Evolutionary conservation across 2,329 filamentous ascomycete genomes (phyloP), one percentile per base, ranked within the genome.

Genomic region (Paraconiothyrium brasiliense): DNA sequence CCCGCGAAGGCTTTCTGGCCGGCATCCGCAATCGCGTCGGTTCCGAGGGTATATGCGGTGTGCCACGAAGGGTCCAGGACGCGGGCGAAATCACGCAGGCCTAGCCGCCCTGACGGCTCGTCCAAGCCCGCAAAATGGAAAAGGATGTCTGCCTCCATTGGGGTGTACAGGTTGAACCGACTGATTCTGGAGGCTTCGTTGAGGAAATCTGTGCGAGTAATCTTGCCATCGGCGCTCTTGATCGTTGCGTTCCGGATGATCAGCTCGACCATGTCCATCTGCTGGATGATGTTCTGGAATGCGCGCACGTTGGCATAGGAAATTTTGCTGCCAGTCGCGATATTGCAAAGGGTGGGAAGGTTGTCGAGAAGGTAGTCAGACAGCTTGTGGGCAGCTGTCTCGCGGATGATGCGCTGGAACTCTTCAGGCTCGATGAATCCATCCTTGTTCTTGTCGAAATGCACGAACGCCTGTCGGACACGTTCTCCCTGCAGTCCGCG

Each of bases 71-170:
- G 89, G 76, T 99, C 95, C 52, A 99, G 88, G 24, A 99, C 95
- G 81, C 97, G 97, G 71, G 92, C 89, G 76, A 99, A 99, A 80
- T 98, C 94, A 63, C 83, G 82, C 48, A 97, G 84, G 35, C 91
- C 88, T 1, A 99, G 87, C 54, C 93, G 87, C 22, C 94, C 95
- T 1, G 93, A 94, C 3, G 93, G 91, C 71, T 95, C 90, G 76
- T 97, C 93, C 58, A 98, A 85, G 64, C 94, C 92, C 63, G 95
- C 95, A 79, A 99, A 99, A 82, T 98, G 95, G 85, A 99, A 99
- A 44, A 99, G 87, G 65, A 99, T 97, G 76, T 99, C 95, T 44
- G 94, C 94, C 81, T 99, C 95, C 93, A 98, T 97, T 13, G 95
- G 95, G 0, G 95, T 98, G 81, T 98, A 97, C 39, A 96, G 87